phyloP scores from a whole-genome alignment of 345 rosid species.

The Salix udensis region DNA sequence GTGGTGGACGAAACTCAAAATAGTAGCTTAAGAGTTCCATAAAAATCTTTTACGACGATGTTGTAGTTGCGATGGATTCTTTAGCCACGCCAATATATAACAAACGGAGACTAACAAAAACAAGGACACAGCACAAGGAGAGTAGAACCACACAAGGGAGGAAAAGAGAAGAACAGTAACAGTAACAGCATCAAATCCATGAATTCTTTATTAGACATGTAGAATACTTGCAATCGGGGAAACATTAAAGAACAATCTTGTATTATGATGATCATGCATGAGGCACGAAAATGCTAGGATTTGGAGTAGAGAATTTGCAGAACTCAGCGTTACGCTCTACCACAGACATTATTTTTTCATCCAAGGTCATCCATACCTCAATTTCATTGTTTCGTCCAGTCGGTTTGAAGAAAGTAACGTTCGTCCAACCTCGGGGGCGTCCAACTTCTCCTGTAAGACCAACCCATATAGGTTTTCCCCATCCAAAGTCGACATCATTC shows the following conservation, averaged over 20 bases:
- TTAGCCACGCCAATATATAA: too few relatives aligned
- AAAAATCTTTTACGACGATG: too few relatives aligned
- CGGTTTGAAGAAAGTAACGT: background rate
- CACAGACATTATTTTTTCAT: background rate
- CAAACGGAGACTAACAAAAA: too few relatives aligned
- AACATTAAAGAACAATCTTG: too few relatives aligned
- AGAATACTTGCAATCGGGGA: background rate
- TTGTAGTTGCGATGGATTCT: too few relatives aligned
- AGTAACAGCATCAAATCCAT: too few relatives aligned
- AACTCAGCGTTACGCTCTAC: background rate
- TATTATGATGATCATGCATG: background rate
- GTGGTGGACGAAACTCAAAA: too few relatives aligned
- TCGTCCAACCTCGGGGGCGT: background rate
- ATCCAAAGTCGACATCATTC: background rate
- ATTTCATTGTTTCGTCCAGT: background rate
- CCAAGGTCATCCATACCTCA: background rate
- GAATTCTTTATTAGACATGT: background rate
- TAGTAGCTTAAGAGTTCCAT: too few relatives aligned
- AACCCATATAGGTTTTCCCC: slow-evolving; percentile 1
- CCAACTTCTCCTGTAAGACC: background rate
- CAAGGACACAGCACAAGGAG: too few relatives aligned
- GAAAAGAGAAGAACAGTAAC: too few relatives aligned
- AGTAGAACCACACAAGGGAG: too few relatives aligned
- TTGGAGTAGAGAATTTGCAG: background rate
- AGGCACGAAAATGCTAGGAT: background rate